phyloP scores from a whole-genome alignment of 1,284 basidiomycete species.

The Pascua guehoae region DNA sequence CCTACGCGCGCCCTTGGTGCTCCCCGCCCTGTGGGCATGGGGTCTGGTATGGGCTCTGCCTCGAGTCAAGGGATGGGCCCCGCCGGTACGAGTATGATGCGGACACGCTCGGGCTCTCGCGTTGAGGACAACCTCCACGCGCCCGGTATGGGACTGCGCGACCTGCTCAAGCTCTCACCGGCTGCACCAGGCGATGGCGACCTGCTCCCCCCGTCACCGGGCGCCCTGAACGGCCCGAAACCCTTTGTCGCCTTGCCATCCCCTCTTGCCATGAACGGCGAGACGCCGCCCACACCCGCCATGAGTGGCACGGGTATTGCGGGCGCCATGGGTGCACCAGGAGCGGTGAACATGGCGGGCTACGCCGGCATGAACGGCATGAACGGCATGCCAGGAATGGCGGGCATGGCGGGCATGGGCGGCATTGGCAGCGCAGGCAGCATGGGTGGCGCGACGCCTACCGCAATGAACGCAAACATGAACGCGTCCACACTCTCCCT shows the following conservation, averaged over 20 bases:
- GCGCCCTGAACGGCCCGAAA: constrained; percentile 46
- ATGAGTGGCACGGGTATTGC: background rate
- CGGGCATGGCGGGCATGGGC: too few species aligned
- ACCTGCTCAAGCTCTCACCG: constrained; percentile 45
- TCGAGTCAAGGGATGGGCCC: background rate
- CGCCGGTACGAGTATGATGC: constrained; percentile 26
- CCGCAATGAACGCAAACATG: background rate
- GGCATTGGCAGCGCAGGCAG: too few species aligned
- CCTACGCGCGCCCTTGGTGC: too few species aligned
- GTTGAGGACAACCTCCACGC: constrained; percentile 23
- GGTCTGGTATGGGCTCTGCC: too few species aligned
- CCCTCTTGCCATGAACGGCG: constrained; percentile 37
- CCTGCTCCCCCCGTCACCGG: constrained; percentile 72
- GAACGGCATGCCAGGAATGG: too few species aligned
- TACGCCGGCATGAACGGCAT: too few species aligned
- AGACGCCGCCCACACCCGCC: background rate
- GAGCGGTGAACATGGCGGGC: too few species aligned
- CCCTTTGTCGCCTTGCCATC: constrained; percentile 53
- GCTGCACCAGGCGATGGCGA: constrained; percentile 51
- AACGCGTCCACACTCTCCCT: constrained; percentile 4
- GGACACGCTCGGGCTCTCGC: constrained; percentile 37
- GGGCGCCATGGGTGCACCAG: too few species aligned
- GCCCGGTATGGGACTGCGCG: constrained; percentile 31
- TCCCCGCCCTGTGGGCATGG: constrained; percentile 3
- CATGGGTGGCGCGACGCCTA: too few species aligned